A percentile compares a stretch with the other conserved stretches of the same genome.
Conservation (phyloP, 2,329 filamentous ascomycete species). For the Colletotrichum musicola region DNA sequence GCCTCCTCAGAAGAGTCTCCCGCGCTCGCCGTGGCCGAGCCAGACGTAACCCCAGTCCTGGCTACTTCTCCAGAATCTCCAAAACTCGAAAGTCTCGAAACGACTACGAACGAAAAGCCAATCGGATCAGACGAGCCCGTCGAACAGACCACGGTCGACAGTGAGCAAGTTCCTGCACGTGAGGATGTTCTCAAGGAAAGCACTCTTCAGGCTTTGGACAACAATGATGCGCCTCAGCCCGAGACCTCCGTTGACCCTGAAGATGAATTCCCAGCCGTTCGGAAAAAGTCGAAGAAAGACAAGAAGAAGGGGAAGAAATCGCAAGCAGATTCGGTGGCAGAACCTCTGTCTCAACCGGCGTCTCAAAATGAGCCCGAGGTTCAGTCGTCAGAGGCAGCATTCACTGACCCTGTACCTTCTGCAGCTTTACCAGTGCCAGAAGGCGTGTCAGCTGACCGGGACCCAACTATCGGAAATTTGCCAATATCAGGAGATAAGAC, state of each 20-base stretch:
- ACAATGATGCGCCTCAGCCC: background rate
- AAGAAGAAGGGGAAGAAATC: conserved; percentile 40
- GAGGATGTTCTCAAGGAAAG: background rate
- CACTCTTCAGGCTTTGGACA: background rate
- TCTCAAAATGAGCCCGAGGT: background rate
- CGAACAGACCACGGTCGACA: background rate
- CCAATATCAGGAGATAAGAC: background rate
- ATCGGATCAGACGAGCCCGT: background rate
- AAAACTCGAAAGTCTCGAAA: background rate
- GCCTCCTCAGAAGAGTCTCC: background rate
- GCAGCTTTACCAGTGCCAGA: background rate
- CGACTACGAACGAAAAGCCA: background rate
- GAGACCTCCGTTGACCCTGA: conserved; percentile 36
- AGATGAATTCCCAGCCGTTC: conserved; percentile 32
- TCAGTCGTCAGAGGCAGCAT: background rate
- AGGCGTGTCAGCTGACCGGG: background rate
- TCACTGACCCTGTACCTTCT: background rate
- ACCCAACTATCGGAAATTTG: background rate
- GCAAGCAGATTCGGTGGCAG: conserved; percentile 31
- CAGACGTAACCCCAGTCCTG: background rate
- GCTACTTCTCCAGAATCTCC: background rate
- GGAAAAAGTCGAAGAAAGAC: conserved; percentile 40
- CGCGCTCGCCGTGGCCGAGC: background rate
- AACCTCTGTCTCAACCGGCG: background rate
- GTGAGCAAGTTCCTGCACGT: background rate